Conservation (phyloP, 2,329 filamentous ascomycete genomes). For the Colletotrichum simmondsii region DNA sequence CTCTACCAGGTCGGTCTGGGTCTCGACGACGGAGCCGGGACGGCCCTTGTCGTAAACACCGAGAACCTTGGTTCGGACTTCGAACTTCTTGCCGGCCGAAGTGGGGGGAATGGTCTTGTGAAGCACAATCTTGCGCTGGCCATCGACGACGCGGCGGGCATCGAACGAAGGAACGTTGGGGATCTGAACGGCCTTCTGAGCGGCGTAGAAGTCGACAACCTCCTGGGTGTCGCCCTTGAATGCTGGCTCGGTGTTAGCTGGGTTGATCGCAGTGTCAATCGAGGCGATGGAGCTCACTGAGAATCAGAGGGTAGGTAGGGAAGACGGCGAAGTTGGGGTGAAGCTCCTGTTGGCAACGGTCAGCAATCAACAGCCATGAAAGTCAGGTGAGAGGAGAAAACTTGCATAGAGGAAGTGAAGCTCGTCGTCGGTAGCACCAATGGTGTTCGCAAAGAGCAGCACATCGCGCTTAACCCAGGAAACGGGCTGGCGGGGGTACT, state of each 20-base stretch:
- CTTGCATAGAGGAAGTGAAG: slow-evolving; percentile 91
- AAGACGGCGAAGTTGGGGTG: slow-evolving; percentile 89
- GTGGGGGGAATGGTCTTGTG: slow-evolving; percentile 79
- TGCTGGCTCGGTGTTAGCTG: slow-evolving; percentile 49
- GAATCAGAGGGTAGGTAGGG: slow-evolving; percentile 86
- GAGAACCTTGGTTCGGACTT: slow-evolving; percentile 80
- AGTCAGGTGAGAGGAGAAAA: slow-evolving; percentile 17
- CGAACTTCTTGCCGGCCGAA: slow-evolving; percentile 78
- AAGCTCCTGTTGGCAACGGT: slow-evolving; percentile 71
- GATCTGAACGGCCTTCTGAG: slow-evolving; percentile 73
- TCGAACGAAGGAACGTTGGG: slow-evolving; percentile 83
- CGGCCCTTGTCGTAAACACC: slow-evolving; percentile 93
- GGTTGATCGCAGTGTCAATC: not conserved
- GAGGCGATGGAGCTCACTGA: slow-evolving; percentile 63
- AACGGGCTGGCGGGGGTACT: slow-evolving; percentile 81
- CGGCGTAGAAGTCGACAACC: slow-evolving; percentile 85
- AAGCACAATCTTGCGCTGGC: slow-evolving; percentile 83
- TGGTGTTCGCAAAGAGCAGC: slow-evolving; percentile 89
- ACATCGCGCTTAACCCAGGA: slow-evolving; percentile 90
- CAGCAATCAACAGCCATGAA: not conserved
- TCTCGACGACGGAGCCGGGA: slow-evolving; percentile 83
- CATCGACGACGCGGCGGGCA: slow-evolving; percentile 79
- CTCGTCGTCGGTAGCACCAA: slow-evolving; percentile 86
- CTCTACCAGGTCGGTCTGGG: slow-evolving; percentile 81
- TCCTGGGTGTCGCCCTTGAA: slow-evolving; percentile 84